These are phyloP conservation scores for carrot (Daucus carota) DNA, from an alignment of 129 eudicot species.

Conservation along the genomic window DH1_v3.0 NC_030385.2:46536501-46537000, in stretches of 20 bases:
- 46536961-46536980: background rate
- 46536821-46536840: too few relatives aligned
- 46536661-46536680: background rate
- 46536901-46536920: background rate
- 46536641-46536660: background rate
- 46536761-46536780: too few relatives aligned
- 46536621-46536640: background rate
- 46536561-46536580: background rate
- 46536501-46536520: background rate
- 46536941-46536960: background rate
- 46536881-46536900: background rate
- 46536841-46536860: background rate
- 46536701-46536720: background rate
- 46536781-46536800: too few relatives aligned
- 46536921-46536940: background rate
- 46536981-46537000: background rate
- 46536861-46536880: background rate
- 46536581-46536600: background rate
- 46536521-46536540: background rate
- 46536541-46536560: background rate
- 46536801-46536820: too few relatives aligned
- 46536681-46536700: background rate
- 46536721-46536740: too few relatives aligned
- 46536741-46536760: too few relatives aligned
- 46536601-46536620: background rate